Base-by-base conservation (phyloP, 1,139 yeast genomes). In the Geotrichum fermentans region DNA sequence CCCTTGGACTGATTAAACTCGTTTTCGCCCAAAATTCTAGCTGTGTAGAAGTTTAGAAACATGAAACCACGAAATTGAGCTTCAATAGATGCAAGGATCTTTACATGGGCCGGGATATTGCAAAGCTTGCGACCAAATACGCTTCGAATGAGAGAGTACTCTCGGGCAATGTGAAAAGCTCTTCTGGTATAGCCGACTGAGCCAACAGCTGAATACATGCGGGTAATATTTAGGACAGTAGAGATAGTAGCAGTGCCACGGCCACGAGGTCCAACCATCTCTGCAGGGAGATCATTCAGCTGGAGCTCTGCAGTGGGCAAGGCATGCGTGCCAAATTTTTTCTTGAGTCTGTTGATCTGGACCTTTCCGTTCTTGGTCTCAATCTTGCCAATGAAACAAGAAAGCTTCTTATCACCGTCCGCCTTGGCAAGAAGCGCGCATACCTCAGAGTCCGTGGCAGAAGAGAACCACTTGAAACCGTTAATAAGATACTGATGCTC, bases 391-490 rank as follows among this genome's bases (percentile, higher is more conserved):
- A 64, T 42, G 44, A 62, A 64, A 50, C 68, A 64, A 3, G 63
- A 56, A 26, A 63, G 44, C 7, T 47, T 51, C 18, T 56, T 55
- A 11, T 53, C 55, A 2, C 59, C 59, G 2, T 48, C 50, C 28
- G 49, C 53, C 13, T 60, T 57, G 14, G 67, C 68, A 32, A 64
- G 53, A 11, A 62, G 46, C 10, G 62, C 56, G 1, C 65, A 45
- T 4, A 64, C 64, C 39, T 64, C 54, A 3, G 66, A 59, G 43
- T 64, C 68, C 0, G 67, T 63, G 4, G 68, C 68, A 36, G 64
- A 59, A 1, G 68, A 63, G 44, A 64, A 64, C 67, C 67, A 64
- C 44, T 64, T 64, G 56, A 63, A 64, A 4, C 68, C 68, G 38
- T 50, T 52, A 5, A 62, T 52, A 2, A 47, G 32, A 51, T 61